Conservation (phyloP, 371 early-diverging fungal species). For the Apophysomyces ossiformis region DNA sequence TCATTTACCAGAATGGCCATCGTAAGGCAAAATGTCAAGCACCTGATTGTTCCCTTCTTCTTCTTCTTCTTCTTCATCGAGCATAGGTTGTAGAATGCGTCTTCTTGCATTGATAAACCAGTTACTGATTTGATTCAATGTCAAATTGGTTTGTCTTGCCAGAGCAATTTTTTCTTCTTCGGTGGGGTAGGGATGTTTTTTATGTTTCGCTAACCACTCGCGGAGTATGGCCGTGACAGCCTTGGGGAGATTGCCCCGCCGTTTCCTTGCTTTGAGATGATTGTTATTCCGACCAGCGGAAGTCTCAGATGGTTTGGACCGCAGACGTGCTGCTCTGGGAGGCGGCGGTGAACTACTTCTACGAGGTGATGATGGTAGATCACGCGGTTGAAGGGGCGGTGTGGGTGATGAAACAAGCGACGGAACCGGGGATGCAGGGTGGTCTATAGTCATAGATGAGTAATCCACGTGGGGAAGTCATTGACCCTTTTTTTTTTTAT, state of each 20-base stretch:
- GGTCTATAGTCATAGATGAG: constrained; percentile 10
- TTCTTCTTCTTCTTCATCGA: constrained; percentile 32
- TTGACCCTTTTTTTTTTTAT: constrained; percentile 8
- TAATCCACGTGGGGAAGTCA: constrained; percentile 4
- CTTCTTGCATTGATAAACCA: constrained; percentile 90
- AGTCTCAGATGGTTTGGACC: constrained; percentile 9
- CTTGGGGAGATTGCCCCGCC: constrained; percentile 66
- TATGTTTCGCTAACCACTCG: constrained; percentile 74
- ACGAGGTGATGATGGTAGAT: constrained; percentile 24
- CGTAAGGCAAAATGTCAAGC: constrained; percentile 10
- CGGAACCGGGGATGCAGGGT: constrained; percentile 24
- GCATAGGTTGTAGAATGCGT: constrained; percentile 59
- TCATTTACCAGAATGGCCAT: constrained; percentile 10
- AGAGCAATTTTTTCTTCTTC: constrained; percentile 76
- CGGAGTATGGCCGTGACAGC: constrained; percentile 65
- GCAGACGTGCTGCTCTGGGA: constrained; percentile 15
- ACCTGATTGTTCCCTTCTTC: constrained; percentile 16
- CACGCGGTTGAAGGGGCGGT: constrained; percentile 28
- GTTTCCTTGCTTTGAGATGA: constrained; percentile 26
- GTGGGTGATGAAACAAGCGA: constrained; percentile 32
- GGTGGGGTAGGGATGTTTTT: constrained; percentile 79
- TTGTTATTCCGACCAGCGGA: constrained; percentile 13
- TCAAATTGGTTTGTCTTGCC: constrained; percentile 65
- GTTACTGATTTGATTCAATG: constrained; percentile 78
- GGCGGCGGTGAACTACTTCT: constrained; percentile 23